Base-by-base conservation (phyloP, 495 filamentous ascomycete genomes). In the Mycothermus thermophilus region DNA sequence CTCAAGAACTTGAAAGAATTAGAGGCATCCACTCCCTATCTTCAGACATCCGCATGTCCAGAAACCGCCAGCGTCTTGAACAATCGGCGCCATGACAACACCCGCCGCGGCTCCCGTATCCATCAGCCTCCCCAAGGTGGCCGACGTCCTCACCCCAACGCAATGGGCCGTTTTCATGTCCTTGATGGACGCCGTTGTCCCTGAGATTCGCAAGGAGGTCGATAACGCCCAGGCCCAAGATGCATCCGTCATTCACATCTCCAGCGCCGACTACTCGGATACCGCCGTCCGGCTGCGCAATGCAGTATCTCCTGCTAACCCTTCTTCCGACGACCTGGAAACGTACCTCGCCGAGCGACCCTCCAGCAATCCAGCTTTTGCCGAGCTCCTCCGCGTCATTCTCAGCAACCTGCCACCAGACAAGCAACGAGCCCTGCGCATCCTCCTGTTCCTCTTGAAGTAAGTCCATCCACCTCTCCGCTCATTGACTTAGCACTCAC, bases 321-420 rank as follows among this genome's bases (percentile, higher is more conserved):
- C 22, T 5, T 24, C 46, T 7, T 17, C 38, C 4, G 51, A 51
- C 6, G 34, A 46, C 12, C 51, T 64, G 34, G 41, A 51, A 11
- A 48, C 52, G n/a, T 63, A 58, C 34, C 57, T 64, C 5, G 43
- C 43, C 17, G 47, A 48, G 25, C 39, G 49, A 4, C 51, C 51
- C 21, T 37, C 48, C 3, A 40, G 44, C 13, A 55, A 52, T 22
- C 50, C 54, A 4, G 25, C 37, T 2, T 57, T 58, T 17, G 10
- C 44, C 5, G 29, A 39, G 8, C 16, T 49, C 24, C 33, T 54
- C 18, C 52, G 46, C 27, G 42, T 41, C 10, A 32, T 42, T 7
- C 23, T 64, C 5, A 41, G 39, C 11, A 12, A 39, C 14, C 7
- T 55, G 6, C 52, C 59, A 0, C 40, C 44, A 11, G 27, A 18